A percentile compares a stretch with the other conserved stretches of the same genome.
Conservation (phyloP, 2,329 filamentous ascomycete species). For the Colletotrichum australisinense region DNA sequence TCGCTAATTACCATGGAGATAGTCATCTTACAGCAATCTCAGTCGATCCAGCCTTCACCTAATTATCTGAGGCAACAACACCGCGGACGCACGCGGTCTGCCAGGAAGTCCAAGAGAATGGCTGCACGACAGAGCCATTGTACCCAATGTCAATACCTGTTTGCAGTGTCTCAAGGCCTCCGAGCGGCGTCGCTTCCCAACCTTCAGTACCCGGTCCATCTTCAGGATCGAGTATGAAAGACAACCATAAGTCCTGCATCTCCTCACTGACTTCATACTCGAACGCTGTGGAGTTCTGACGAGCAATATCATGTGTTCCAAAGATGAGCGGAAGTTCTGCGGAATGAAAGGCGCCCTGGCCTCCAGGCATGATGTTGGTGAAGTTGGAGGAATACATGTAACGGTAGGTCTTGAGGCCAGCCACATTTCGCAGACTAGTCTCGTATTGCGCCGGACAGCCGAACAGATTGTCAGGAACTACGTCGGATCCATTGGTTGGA, state of each 20-base stretch:
- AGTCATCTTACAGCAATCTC: too few relatives aligned
- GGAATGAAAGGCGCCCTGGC: neutral
- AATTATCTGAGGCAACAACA: neutral
- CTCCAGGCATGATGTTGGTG: neutral
- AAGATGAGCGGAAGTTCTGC: neutral
- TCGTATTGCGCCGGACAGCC: neutral
- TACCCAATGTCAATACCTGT: neutral
- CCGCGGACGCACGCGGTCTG: neutral
- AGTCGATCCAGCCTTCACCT: too few relatives aligned
- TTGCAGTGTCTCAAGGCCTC: neutral
- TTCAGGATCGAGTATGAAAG: neutral
- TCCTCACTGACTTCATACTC: neutral
- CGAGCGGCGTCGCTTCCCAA: neutral
- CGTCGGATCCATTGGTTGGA: neutral
- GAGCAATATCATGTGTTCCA: neutral
- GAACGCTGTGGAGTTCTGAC: neutral
- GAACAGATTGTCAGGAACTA: neutral
- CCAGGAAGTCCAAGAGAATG: neutral
- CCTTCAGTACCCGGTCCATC: neutral
- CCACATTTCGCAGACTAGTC: neutral
- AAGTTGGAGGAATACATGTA: neutral
- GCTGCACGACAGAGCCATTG: neutral
- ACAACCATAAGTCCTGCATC: neutral
- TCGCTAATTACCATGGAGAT: too few relatives aligned
- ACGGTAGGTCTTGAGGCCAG: neutral